Evolutionary conservation across 148 eudicot genomes (phyloP).

Genomic region (Gaultheria prostrata): DNA sequence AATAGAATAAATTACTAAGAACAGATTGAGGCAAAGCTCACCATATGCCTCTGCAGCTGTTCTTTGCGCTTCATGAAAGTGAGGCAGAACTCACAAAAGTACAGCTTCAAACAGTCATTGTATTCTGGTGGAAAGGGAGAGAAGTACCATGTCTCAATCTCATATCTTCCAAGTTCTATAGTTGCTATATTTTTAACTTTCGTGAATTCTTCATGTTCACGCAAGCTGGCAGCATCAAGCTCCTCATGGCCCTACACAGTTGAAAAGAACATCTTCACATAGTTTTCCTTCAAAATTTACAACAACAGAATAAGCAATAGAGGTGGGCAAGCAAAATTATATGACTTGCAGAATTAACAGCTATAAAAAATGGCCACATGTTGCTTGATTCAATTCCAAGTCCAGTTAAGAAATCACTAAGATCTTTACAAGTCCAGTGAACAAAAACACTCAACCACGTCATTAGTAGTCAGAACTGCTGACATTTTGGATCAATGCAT

Average conservation of each 20-base stretch:
- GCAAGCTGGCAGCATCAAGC: constrained; percentile 99
- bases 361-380: neutral
- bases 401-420: too few species aligned
- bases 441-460: too few species aligned
- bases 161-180: constrained; percentile 92
- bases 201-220: constrained; percentile 98
- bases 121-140: constrained; percentile 98
- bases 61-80: constrained; percentile 94
- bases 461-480: too few species aligned
- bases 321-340: neutral
- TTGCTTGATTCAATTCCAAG: neutral
- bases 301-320: neutral
- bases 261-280: constrained; percentile 7
- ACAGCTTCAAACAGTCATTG: constrained; percentile 89
- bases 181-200: constrained; percentile 97
- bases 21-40: constrained; percentile 33
- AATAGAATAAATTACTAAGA: neutral
- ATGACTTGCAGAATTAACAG: neutral
- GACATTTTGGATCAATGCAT: too few species aligned
- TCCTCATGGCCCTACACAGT: constrained; percentile 82
- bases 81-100: constrained; percentile 96
- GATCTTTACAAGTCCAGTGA: too few species aligned
- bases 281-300: neutral
- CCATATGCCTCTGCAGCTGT: constrained; percentile 98
- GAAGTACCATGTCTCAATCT: constrained; percentile 99